Base-by-base conservation (phyloP, 192 early-diverging fungal species). In the Backusella circina region DNA sequence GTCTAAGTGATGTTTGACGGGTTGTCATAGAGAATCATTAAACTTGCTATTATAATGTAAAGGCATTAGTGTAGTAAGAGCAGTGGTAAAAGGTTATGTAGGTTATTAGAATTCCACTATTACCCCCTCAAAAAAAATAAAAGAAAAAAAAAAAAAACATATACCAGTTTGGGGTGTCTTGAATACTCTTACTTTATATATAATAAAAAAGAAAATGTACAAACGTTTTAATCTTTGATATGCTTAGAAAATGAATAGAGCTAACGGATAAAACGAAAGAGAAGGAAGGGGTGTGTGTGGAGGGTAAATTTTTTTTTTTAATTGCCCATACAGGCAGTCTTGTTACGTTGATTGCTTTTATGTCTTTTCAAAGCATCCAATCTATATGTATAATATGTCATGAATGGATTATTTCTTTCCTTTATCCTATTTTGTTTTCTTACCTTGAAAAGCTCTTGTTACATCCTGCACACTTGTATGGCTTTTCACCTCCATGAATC, bases 401-500 rank as follows among this genome's bases (percentile, higher is more conserved):
- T n/a, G n/a, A n/a, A n/a, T n/a, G n/a, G n/a, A 26, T n/a, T 26
- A 2, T 54, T 23, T n/a, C 21, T 26, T 6, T 54, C 51, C 8
- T 23, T 6, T 51, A 23, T 16, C 15, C 21, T 1, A 28, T 35
- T 37, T n/a, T 3, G 3, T 38, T 16, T 28, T 30, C 33, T 47
- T 90, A 89, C 70, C 92, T 82, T 44, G 88, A 88, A 85, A 94
- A 94, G 36, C 84, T 87, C 73, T 92, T 92, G 21, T 90, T 91
- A 76, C 93, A 94, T 18, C 85, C 85, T 7, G 84, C 81, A 67
- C 93, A 94, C 67, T 85, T 88, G 79, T 90, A 90, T n/a, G 93
- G 93, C 79, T 94, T 94, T 57, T 88, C 82, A 12, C 92, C 89
- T 72, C 88, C 88, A 73, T 94, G 93, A 3, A 92, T 91, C 70